phyloP scores from a whole-genome alignment of 1,284 basidiomycete species.

The Ceratobasidium sp. region DNA sequence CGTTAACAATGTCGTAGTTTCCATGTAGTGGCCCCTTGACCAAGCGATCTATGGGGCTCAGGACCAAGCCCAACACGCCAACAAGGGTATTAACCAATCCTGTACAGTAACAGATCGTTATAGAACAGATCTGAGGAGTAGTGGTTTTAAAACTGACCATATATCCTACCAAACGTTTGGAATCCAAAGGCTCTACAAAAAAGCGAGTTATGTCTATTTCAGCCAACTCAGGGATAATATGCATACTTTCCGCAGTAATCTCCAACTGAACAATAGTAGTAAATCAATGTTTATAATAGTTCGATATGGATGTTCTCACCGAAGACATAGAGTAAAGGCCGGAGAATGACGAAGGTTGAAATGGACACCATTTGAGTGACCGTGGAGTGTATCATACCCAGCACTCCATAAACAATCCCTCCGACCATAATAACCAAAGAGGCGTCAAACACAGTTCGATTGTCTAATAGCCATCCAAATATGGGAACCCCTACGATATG shows the following conservation, averaged over 20 bases:
- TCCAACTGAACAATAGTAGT: constrained; percentile 39
- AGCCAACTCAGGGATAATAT: neutral
- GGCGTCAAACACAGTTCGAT: constrained; percentile 46
- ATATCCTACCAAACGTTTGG: constrained; percentile 49
- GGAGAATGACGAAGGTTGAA: constrained; percentile 48
- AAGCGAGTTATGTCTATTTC: neutral
- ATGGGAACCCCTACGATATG: constrained; percentile 46
- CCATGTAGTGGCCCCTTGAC: constrained; percentile 49
- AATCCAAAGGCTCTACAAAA: constrained; percentile 46
- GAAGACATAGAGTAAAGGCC: constrained; percentile 52
- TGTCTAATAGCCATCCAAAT: constrained; percentile 51
- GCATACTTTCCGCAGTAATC: constrained; percentile 45
- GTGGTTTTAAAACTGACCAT: constrained; percentile 40
- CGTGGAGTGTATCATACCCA: constrained; percentile 47
- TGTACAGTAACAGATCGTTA: constrained; percentile 43
- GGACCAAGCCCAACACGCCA: constrained; percentile 50
- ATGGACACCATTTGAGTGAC: constrained; percentile 49
- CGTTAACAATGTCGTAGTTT: constrained; percentile 48
- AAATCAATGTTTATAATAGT: neutral
- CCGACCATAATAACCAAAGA: constrained; percentile 48
- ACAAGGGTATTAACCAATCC: constrained; percentile 51
- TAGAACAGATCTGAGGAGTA: neutral
- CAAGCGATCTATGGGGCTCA: constrained; percentile 50
- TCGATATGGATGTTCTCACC: constrained; percentile 37
- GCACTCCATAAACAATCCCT: constrained; percentile 48